phyloP scores from a whole-genome alignment of 2,329 filamentous ascomycete genomes.

The Drechslerella coelobrocha region DNA sequence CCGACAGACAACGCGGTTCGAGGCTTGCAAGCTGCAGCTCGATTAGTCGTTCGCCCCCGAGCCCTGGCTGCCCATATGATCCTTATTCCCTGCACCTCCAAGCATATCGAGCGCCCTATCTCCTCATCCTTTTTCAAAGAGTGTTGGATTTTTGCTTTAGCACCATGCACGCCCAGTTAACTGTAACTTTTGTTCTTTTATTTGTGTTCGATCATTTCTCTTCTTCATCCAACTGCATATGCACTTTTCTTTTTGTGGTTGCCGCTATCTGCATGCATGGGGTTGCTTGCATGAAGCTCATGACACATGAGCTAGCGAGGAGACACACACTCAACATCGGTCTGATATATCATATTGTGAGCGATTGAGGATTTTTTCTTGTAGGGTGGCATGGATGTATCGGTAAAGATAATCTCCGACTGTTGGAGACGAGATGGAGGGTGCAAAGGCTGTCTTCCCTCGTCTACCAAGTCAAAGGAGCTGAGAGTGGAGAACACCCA shows the following conservation, averaged over 20 bases:
- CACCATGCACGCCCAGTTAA: slow-evolving; percentile 17
- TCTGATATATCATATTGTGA: slow-evolving; percentile 49
- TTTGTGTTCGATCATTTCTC: slow-evolving; percentile 27
- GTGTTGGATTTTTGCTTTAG: slow-evolving; percentile 31
- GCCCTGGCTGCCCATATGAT: slow-evolving; percentile 45
- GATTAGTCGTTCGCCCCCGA: slow-evolving; percentile 27
- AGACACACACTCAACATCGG: slow-evolving; percentile 14
- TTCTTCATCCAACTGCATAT: slow-evolving; percentile 42
- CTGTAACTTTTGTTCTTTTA: slow-evolving; percentile 20
- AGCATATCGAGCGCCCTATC: slow-evolving; percentile 25
- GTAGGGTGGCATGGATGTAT: slow-evolving; percentile 33
- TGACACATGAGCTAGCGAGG: slow-evolving; percentile 41
- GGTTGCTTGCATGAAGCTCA: slow-evolving; percentile 42
- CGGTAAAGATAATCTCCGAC: slow-evolving; percentile 50
- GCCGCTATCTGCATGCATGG: slow-evolving; percentile 44
- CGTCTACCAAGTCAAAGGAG: slow-evolving; percentile 13
- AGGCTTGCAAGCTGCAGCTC: slow-evolving; percentile 30
- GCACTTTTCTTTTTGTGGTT: slow-evolving; percentile 49
- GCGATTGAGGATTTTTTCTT: slow-evolving; percentile 18
- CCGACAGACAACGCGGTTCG: slow-evolving; percentile 16
- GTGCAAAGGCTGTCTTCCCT: slow-evolving; percentile 9
- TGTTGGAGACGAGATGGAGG: slow-evolving; percentile 47
- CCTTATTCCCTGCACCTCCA: slow-evolving; percentile 43
- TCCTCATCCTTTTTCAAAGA: slow-evolving; percentile 34
- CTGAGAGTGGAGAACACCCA: slow-evolving; percentile 44